Evolutionary conservation across 345 rosid species (phyloP).

Genomic region (Bruguiera parviflora): DNA sequence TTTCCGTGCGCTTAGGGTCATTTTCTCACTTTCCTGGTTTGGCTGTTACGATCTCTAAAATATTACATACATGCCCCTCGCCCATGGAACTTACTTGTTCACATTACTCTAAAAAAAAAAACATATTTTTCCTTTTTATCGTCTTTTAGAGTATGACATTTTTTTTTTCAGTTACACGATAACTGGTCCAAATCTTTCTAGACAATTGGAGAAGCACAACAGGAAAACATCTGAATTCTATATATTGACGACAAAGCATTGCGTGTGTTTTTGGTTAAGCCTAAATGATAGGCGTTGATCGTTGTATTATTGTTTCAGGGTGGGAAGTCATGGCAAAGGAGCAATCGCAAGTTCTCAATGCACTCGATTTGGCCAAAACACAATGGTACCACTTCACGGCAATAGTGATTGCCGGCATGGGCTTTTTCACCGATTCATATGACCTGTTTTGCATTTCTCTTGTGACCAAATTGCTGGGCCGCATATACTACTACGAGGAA

Average conservation of each 20-base stretch:
- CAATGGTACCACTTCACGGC: slow-evolving; percentile 62
- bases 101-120: neutral
- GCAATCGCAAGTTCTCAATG: slow-evolving; percentile 42
- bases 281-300: neutral
- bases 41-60: neutral
- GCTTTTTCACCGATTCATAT: slow-evolving; percentile 80
- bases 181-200: no score
- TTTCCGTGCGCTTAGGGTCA: slow-evolving; percentile 28
- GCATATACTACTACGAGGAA: slow-evolving; percentile 51
- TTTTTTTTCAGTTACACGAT: no score
- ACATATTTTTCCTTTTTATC: neutral
- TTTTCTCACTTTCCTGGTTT: slow-evolving; percentile 25
- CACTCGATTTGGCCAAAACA: slow-evolving; percentile 60
- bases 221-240: neutral
- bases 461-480: slow-evolving; percentile 67
- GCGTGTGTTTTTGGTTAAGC: neutral
- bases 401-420: slow-evolving; percentile 73
- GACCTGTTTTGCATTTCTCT: slow-evolving; percentile 76
- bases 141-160: no score
- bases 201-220: neutral
- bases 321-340: slow-evolving; percentile 38
- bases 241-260: neutral
- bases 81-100: neutral
- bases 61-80: neutral
- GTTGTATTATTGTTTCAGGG: slow-evolving; percentile 1